phyloP scores from a whole-genome alignment of 176 grass and related monocot genomes.

The Oryza glaberrima region DNA sequence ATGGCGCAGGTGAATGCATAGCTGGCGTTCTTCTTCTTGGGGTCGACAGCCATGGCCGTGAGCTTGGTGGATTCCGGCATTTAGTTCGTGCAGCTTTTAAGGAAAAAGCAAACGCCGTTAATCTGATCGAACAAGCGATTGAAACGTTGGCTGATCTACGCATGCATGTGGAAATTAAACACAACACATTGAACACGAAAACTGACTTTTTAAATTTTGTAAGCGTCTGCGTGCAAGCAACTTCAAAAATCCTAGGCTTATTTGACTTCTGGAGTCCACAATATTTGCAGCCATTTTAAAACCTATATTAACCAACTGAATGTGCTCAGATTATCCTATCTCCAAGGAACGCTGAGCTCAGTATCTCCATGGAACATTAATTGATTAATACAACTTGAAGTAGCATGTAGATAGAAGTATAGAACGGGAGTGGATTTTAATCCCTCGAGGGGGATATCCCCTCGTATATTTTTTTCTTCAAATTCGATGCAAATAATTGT shows the following conservation, averaged over 20 bases:
- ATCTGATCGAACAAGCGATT: background rate
- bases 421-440: too few relatives aligned
- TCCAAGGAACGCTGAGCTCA: background rate
- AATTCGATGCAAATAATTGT: too few relatives aligned
- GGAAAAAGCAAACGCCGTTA: background rate
- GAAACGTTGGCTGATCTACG: conserved; percentile 6
- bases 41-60: background rate
- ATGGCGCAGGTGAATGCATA: conserved; percentile 63
- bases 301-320: background rate
- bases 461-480: too few relatives aligned
- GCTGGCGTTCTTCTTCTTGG: conserved; percentile 32
- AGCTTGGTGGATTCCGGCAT: conserved; percentile 2
- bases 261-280: background rate
- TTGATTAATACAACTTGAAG: background rate
- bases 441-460: too few relatives aligned
- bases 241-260: background rate
- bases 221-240: conserved; percentile 40
- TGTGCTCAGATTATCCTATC: background rate
- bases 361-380: background rate
- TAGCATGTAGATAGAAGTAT: too few relatives aligned
- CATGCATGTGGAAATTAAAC: background rate
- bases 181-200: background rate
- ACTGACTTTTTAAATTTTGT: background rate
- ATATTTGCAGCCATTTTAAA: background rate
- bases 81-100: too few relatives aligned